These are phyloP conservation scores for Aspergillus sp. DNA, from an alignment of 2,329 filamentous ascomycete genomes.

Conservation along the genomic window DNA sequence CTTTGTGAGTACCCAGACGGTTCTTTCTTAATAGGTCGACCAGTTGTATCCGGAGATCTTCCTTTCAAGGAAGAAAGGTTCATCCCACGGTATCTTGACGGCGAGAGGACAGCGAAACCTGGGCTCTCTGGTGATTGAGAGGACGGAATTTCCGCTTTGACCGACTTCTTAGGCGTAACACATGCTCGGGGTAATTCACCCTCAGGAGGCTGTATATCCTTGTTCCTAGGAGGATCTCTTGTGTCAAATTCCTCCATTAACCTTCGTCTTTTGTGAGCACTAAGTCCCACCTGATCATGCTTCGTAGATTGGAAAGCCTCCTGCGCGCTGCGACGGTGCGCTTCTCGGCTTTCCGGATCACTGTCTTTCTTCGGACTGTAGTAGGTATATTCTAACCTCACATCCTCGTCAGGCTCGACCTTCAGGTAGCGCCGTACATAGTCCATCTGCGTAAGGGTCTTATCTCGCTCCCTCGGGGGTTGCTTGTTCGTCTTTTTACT, in stretches of 20 bases:
- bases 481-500: constrained; percentile 18
- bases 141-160: constrained; percentile 30
- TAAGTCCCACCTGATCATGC: constrained; percentile 1
- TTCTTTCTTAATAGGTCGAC: constrained; percentile 16
- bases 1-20: not conserved
- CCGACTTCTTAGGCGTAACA: constrained; percentile 27
- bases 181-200: constrained; percentile 6
- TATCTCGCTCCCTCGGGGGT: constrained; percentile 19
- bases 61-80: constrained; percentile 21
- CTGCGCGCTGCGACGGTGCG: not conserved
- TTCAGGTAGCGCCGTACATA: constrained; percentile 30
- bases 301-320: not conserved
- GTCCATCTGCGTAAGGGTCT: constrained; percentile 38
- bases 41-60: not conserved
- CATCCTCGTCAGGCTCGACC: constrained; percentile 28
- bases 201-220: not conserved
- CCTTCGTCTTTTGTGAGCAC: constrained; percentile 16
- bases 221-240: constrained; percentile 1
- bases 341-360: not conserved
- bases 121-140: constrained; percentile 39
- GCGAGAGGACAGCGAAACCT: constrained; percentile 28
- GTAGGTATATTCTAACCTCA: constrained; percentile 26
- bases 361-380: constrained; percentile 12
- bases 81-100: constrained; percentile 24
- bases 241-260: constrained; percentile 7